Evolutionary conservation across 148 eudicot species (phyloP), one percentile per base, ranked within the genome.

Genomic region (Spergularia marina): DNA sequence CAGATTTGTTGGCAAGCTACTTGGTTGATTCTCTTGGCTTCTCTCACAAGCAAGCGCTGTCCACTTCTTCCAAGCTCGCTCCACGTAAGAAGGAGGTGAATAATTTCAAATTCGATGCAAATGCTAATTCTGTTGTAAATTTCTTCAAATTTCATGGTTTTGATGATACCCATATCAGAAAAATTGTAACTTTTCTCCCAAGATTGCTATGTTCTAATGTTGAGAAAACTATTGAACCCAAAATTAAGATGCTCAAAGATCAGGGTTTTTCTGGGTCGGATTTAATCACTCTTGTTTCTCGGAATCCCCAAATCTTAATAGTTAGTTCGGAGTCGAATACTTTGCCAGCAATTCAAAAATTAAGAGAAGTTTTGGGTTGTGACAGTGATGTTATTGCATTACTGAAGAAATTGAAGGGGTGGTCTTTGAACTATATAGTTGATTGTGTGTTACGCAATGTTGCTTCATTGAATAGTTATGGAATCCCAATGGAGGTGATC

Each of bases 151-250:
- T 52, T 41, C 16, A 25, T 44, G 83, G 77, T 49, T 74, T 84
- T 5, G 34, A 75, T 55, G 16, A 61, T 16, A 44, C 77, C 44
- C 82, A 81, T 36, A 65, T 84, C 69, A 78, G 56, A 67, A 77
- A 44, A 47, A 47, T 78, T 20, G 76, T 81, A 1, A 36, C 53
- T 60, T 52, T 36, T 1, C 17, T n/a, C 8, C 86, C 86, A 4
- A 14, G 21, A 9, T 10, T 84, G 10, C 73, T 84, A 13, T 18
- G 20, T 15, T 54, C 36, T 40, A 76, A 74, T 23, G 76, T 70
- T 16, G 81, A 76, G 1, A 73, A 79, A 79, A 82, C 74, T 82
- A 80, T 84, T 23, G 54, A 73, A 74, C 84, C 84, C 68, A 84
- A 82, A 79, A 15, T 84, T 41, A 71, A 64, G 70, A 51, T n/a